Evolutionary conservation across 345 rosid species (phyloP), one percentile per base, ranked within the genome.

Genomic region (Lepidium africanum): DNA sequence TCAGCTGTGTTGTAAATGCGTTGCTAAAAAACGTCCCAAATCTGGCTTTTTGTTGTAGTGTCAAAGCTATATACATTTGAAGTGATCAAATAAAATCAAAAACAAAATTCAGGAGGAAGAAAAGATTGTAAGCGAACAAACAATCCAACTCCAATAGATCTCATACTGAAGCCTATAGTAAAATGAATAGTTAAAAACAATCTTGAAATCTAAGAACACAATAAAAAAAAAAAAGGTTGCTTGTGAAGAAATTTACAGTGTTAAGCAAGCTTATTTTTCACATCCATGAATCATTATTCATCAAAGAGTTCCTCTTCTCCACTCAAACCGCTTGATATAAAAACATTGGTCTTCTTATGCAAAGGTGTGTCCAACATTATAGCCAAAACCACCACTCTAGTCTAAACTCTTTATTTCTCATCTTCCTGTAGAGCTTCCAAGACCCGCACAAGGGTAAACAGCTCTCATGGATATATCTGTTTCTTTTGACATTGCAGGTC

Each of bases 361-460:
- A 43, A 54, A 68, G 19, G 17, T 37, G 59, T 59, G 42, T 50
- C 63, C 63, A 61, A 52, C n/a, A 47, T 13, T 47, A 30, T 0
- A 30, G 33, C 7, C 33, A 30, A 63, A 48, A 55, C 47, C 57
- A 63, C 48, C 53, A 62, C 69, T 62, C 65, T 63, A 63, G 30
- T 65, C 66, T 50, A 57, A 65, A 42, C 52, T 33, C 13, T 43
- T 10, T 25, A 9, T 45, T 54, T 30, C 35, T 58, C 46, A 46
- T 65, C 72, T 50, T 38, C 63, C 71, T 16, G 71, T 70, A 38
- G 76, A 76, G 52, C 63, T 76, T 56, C 49, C 66, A 63, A 75
- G 70, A 69, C 70, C 70, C 11, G 55, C 53, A 53, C 23, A 55
- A 40, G 70, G 66, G 50, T 56, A 49, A 27, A 63, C 71, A 2